Conservation (phyloP, 2,329 filamentous ascomycete genomes). For the Fusarium papillatum region DNA sequence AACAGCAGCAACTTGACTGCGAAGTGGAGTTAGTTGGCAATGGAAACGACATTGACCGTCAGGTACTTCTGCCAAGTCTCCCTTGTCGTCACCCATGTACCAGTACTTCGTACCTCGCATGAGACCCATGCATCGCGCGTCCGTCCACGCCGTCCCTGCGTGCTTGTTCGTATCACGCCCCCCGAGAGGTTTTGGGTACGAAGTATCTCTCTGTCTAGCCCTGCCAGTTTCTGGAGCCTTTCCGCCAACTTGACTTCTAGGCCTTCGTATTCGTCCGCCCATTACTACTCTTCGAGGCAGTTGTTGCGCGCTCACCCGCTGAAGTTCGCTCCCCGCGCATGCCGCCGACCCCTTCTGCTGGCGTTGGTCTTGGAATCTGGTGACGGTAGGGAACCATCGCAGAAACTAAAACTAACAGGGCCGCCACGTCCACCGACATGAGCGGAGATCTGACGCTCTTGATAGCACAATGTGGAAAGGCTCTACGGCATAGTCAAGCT, state of each 20-base stretch:
- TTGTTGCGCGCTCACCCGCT: neutral
- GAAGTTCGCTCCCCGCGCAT: slow-evolving; percentile 1
- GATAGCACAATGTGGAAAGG: neutral
- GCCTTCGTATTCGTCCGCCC: slow-evolving; percentile 31
- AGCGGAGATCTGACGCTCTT: neutral
- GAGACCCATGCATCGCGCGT: slow-evolving; percentile 38
- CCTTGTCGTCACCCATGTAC: slow-evolving; percentile 34
- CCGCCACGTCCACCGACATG: neutral
- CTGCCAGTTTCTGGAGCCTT: slow-evolving; percentile 30
- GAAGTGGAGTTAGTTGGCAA: slow-evolving; percentile 23
- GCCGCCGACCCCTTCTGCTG: slow-evolving; percentile 3
- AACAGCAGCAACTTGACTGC: slow-evolving; percentile 21
- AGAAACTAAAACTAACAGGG: neutral
- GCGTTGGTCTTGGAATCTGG: slow-evolving; percentile 14
- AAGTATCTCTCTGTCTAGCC: slow-evolving; percentile 21
- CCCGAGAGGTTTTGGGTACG: slow-evolving; percentile 13
- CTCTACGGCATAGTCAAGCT: neutral
- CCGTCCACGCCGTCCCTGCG: slow-evolving; percentile 39
- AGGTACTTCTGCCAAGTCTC: slow-evolving; percentile 24
- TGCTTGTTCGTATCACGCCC: slow-evolving; percentile 42
- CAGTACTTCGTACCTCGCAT: slow-evolving; percentile 41
- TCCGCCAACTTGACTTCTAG: slow-evolving; percentile 8
- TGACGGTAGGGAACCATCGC: neutral
- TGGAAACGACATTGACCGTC: slow-evolving; percentile 19
- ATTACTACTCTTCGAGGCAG: slow-evolving; percentile 15